Base-by-base conservation (phyloP, 371 early-diverging fungal genomes). In the Mortierella sp. region DNA sequence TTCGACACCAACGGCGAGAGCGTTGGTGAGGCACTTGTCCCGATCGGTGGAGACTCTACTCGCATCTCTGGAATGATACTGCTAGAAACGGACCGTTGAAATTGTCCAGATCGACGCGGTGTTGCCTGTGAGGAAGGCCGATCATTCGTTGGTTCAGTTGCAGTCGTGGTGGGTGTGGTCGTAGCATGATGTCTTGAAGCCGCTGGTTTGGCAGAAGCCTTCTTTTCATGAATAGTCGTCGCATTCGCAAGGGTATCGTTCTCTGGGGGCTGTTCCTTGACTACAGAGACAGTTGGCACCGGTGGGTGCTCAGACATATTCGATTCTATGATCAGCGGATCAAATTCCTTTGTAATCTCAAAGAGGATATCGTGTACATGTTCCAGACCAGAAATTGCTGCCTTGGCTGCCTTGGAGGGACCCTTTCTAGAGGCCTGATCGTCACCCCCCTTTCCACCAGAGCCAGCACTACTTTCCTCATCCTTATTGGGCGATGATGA, bases 291-390 rank as follows among this genome's bases (percentile, higher is more conserved):
- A 9, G 37, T 9, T 7, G 43, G 37, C 19, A 18, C 14, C 1
- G 30, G 25, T 30, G 64, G 21, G 15, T 19, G 37, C 18, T 70
- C 74, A 11, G 74, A 21, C 80, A 74, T 67, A 14, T 51, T 51
- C 9, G 74, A 70, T 37, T 84, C 81, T 4, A 89, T 77, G 0
- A 84, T 84, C 21, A 80, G 77, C 1, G 86, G 70, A 62, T 90
- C 85, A 55, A 89, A 82, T 11, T 85, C 83, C 37, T 68, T 64
- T 15, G 85, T 81, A 48, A 85, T 81, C 4, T 88, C 90, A 7
- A 82, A 60, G 21, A 91, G 64, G 7, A 89, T 85, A 77, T 91
- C 91, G 6, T 89, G 84, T 0, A 90, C 83, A 64, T 91, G 89
- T 53, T 89, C 90, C 46, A 91, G 74, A 0, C 89, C 89, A 23